These are phyloP conservation scores for Quercus lobata DNA, from an alignment of 331 rosid genomes.

Conservation along the genomic window DNA sequence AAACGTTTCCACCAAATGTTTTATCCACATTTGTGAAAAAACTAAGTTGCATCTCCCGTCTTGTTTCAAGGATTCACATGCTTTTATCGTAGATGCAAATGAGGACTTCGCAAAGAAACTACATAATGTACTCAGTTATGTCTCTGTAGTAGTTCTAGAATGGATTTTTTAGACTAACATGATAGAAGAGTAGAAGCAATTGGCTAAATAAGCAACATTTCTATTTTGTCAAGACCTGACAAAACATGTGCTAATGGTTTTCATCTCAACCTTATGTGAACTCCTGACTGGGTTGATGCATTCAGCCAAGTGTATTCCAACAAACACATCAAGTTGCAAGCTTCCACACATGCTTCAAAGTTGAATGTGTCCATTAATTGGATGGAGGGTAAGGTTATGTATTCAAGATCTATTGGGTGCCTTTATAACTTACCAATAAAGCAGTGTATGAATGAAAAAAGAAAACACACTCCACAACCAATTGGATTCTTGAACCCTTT, in stretches of 20 bases:
- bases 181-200: neutral
- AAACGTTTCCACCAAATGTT: neutral
- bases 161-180: neutral
- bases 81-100: neutral
- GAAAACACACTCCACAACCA: neutral
- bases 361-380: neutral
- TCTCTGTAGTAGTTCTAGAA: neutral
- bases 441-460: neutral
- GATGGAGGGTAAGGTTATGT: neutral
- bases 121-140: neutral
- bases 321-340: neutral
- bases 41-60: neutral
- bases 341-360: neutral
- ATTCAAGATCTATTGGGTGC: neutral
- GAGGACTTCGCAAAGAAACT: neutral
- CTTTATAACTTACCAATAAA: neutral
- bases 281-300: neutral
- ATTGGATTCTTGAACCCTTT: neutral
- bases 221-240: neutral
- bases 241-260: neutral
- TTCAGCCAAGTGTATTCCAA: neutral
- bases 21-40: neutral
- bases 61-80: neutral
- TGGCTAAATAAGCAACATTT: neutral
- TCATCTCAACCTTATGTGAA: neutral